Base-by-base conservation (phyloP, 345 rosid species). In the Hibiscus syriacus region DNA sequence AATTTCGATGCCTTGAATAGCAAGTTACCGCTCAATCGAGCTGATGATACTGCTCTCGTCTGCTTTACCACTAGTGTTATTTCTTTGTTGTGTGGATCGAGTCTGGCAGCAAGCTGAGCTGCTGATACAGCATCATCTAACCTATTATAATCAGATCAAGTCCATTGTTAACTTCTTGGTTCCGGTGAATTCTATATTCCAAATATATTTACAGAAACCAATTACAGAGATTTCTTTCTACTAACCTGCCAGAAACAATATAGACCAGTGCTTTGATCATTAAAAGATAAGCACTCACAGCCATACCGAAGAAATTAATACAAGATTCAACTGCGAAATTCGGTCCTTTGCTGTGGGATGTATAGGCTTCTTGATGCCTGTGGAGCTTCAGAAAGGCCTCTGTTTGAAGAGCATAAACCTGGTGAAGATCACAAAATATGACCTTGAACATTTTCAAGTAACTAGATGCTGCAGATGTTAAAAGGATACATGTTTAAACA, bases 41-140 rank as follows among this genome's bases (percentile, higher is more conserved):
- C 87, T 2, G 81, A 75, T 16, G 84, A 83, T 56, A 83, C 87
- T 0, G 87, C 87, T 70, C 83, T 82, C 1, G 80, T 82, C 70
- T 69, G 81, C 75, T 72, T 85, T 8, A 71, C 64, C 30, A 79
- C 80, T 4, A 26, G n/a, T 39, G 62, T 77, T 19, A 77, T 85
- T 64, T 91, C 97, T 75, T 70, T 80, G 80, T 81, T 87, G 50
- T 75, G 74, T 2, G 90, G 86, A 65, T 94, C 89, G 0, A 94
- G 84, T 57, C 78, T 69, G 11, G 81, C 78, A 19, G 99, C 96
- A 64, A 81, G 82, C 74, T 83, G 83, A 14, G 90, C 87, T 11
- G 83, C 82, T 13, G 83, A 79, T 49, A 86, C 50, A 1, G 91
- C 92, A 60, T 94, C 96, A 48, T 89, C 96, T 73, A 91, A 86